Evolutionary conservation across 2,329 filamentous ascomycete genomes (phyloP), one percentile per base, ranked within the genome.

Genomic region (Sporothrix dimorphospora): DNA sequence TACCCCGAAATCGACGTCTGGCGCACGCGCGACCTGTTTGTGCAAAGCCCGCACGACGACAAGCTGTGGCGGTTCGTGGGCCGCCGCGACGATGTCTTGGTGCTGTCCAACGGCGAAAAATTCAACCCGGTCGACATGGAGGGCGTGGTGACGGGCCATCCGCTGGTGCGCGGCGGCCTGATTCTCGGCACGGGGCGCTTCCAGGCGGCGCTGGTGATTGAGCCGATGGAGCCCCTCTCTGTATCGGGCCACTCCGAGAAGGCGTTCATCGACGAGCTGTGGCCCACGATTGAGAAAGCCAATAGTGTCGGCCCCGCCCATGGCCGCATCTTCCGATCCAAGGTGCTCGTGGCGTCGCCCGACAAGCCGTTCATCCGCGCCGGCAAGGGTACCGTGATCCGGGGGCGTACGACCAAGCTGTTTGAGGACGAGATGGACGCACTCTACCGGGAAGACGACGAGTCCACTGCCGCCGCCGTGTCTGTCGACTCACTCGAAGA

Each of bases 31-130:
- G 76, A 77, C 21, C 72, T 94, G 91, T 84, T 94, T 40, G 30
- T 78, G 7, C 79, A 78, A 1, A 84, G 86, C 38, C 80, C 82
- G 0, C 81, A 79, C 1, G 78, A 82, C 9, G 79, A 80, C 0
- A 79, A 81, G 4, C 75, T 81, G 0, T 86, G 83, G 83, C 85
- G 85, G 1, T 69, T 69, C 24, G 66, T 69, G 1, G 80, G 81
- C 38, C 77, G 81, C 14, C 75, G 77, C 0, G 85, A 87, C 71
- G 82, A 85, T 73, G 78, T 87, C 55, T 83, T 86, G 19, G 84
- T 87, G 14, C 82, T 87, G 49, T 83, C 82, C 1, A 86, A 83
- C 63, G 85, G 85, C 30, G 83, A 86, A 77, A 87, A 87, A 76
- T 75, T 86, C 11, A 87, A 87, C 73, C 83, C 84, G 0, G 78